Evolutionary conservation across 116 monocot species (phyloP), one percentile per base, ranked within the genome.

Genomic region (Trichopus zeylanicus): DNA sequence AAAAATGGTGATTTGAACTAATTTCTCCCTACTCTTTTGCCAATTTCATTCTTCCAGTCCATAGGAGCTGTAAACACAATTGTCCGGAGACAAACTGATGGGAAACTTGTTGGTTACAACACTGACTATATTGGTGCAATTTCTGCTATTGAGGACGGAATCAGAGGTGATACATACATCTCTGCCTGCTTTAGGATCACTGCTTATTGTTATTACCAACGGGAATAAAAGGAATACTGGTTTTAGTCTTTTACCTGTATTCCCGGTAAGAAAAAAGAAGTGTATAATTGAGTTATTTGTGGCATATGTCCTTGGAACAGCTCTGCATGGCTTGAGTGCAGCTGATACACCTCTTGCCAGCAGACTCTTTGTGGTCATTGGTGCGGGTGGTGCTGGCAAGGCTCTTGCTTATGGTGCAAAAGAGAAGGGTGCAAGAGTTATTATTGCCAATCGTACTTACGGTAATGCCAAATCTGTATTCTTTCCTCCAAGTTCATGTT

Each of bases 31-130:
- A 2, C 13, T 42, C 12, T 9, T n/a, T n/a, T n/a, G n/a, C n/a
- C n/a, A n/a, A 42, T 42, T 13, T 16, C 13, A 15, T 16, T 1
- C 42, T 42, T 42, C 13, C 16, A 85, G 80, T 67, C 70, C 23
- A 85, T 85, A 39, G 80, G 85, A 32, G 85, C 85, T 46, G 80
- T 85, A 51, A 85, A 85, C 57, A 85, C 85, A 39, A 63, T 85
- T 31, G 67, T 85, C 33, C 70, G 47, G 33, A 69, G 76, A 48
- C 64, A 73, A 60, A 24, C 55, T 31, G 77, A 85, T 73, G 85
- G 80, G 51, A 85, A 80, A 31, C 60, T 80, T 55, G 22, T 76
- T 6, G 85, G 85, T 29, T 80, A 80, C 66, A 85, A 85, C 67
- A 85, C 85, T 24, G 85, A 85, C 56, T 80, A 85, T 31, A 32